Conservation (phyloP, 495 filamentous ascomycete genomes). For the Trichoderma orchidacearum region DNA sequence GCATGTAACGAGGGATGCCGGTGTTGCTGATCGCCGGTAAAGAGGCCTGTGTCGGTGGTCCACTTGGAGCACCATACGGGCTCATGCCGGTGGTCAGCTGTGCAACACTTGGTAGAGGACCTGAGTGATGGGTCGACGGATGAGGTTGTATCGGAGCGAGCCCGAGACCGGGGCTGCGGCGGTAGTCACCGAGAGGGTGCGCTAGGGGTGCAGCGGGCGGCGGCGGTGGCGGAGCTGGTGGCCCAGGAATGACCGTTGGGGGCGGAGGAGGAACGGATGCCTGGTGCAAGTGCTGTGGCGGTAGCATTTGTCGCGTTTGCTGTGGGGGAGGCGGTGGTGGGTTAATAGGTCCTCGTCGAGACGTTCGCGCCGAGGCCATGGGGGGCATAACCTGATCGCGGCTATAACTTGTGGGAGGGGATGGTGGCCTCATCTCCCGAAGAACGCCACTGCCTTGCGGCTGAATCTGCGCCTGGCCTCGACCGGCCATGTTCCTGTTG, state of each 20-base stretch:
- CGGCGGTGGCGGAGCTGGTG: conserved; percentile 8
- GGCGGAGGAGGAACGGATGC: conserved; percentile 9
- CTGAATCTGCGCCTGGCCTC: conserved; percentile 15
- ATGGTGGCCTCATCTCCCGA: conserved; percentile 18
- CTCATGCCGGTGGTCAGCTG: conserved; percentile 42
- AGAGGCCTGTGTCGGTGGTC: conserved; percentile 10
- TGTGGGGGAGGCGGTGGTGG: background rate
- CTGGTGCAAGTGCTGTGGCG: conserved; percentile 2
- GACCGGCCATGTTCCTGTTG: conserved; percentile 8
- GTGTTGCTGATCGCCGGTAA: conserved; percentile 23
- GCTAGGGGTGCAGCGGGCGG: conserved; percentile 19
- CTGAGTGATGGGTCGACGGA: conserved; percentile 11
- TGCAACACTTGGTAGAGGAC: conserved; percentile 34
- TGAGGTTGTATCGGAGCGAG: conserved; percentile 31
- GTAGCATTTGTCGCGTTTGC: background rate
- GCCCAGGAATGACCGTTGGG: conserved; percentile 4
- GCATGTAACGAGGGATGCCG: conserved; percentile 24
- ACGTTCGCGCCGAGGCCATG: background rate
- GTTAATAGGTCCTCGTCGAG: background rate
- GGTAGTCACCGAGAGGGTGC: conserved; percentile 11
- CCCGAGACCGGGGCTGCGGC: conserved; percentile 14
- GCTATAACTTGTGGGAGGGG: conserved; percentile 20
- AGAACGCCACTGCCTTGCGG: conserved; percentile 4
- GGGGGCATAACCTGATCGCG: conserved; percentile 8
- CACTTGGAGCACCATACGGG: conserved; percentile 34